Evolutionary conservation across 805 yeast species (phyloP), one percentile per base, ranked within the genome.

Genomic region (Pichia deserticola): DNA sequence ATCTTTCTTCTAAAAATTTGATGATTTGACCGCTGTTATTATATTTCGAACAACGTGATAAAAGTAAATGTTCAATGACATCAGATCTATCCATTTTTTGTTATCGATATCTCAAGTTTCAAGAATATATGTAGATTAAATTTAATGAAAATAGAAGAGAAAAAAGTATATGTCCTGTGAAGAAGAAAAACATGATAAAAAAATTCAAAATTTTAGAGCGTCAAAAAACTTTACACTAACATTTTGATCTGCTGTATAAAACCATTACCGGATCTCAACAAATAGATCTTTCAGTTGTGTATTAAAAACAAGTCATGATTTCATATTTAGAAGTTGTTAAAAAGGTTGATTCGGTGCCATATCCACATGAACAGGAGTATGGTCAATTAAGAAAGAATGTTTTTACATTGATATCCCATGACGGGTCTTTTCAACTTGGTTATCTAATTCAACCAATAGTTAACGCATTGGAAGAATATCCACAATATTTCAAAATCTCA

Each of bases 21-120:
- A 66, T 58, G 9, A 77, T 69, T 45, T 66, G 60, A 1, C 66
- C 57, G 57, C 68, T 52, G 49, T 59, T 35, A 65, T 69, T 49
- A 64, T 51, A 68, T 48, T 68, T 74, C 36, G 64, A 55, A 45
- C 78, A 69, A 52, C 82, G 58, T 5, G 77, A 60, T 7, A 78
- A 64, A 13, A 78, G 61, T 40, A 69, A 73, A 45, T 61, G 70
- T 55, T 78, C 84, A 13, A 78, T 58, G n/a, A 70, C 62, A 45
- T 71, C 68, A 35, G 66, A 64, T 42, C 72, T 59, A 56, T 75
- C 67, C 79, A 75, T 75, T n/a, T 12, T 44, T 15, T 5, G 28
- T 38, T 3, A 9, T 3, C 9, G 20, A 20, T 20, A 20, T 20
- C 20, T 20, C 2, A 20, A 2, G 2, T 20, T 20, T 20, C 20